These are phyloP conservation scores for Botryotinia convoluta DNA, from an alignment of 2,329 filamentous ascomycete species.

Conservation along the genomic window DNA sequence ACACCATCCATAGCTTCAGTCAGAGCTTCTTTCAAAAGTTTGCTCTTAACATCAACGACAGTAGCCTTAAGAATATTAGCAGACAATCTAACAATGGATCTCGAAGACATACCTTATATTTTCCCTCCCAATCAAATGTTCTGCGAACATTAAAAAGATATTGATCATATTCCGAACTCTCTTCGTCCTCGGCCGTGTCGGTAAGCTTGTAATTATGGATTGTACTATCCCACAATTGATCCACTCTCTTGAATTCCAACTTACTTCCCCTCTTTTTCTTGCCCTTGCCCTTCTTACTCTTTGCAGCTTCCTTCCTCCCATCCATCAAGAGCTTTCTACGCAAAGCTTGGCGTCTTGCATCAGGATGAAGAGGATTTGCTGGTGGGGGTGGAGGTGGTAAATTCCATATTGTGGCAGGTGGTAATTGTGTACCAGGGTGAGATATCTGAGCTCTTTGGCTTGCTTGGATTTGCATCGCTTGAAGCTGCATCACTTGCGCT, in stretches of 20 bases:
- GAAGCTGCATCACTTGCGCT: slow-evolving; percentile 33
- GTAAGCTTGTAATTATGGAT: slow-evolving; percentile 66
- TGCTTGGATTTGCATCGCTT: slow-evolving; percentile 30
- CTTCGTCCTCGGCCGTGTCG: slow-evolving; percentile 63
- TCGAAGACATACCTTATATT: slow-evolving; percentile 53
- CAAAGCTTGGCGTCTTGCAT: slow-evolving; percentile 28
- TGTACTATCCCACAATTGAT: slow-evolving; percentile 58
- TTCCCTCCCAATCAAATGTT: slow-evolving; percentile 81
- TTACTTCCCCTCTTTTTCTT: slow-evolving; percentile 48
- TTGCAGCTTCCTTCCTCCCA: slow-evolving; percentile 34
- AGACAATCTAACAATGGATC: neutral
- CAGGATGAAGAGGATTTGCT: slow-evolving; percentile 21
- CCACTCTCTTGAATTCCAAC: slow-evolving; percentile 67
- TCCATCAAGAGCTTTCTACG: slow-evolving; percentile 32
- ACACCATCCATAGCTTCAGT: slow-evolving; percentile 71
- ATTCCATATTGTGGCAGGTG: slow-evolving; percentile 7
- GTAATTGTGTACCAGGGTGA: slow-evolving; percentile 15
- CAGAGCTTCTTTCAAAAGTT: slow-evolving; percentile 68
- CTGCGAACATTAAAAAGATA: slow-evolving; percentile 82
- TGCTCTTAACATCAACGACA: slow-evolving; percentile 81
- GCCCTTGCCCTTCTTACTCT: slow-evolving; percentile 43
- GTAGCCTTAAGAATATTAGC: slow-evolving; percentile 46
- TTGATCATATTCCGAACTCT: slow-evolving; percentile 67
- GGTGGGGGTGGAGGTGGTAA: slow-evolving; percentile 20
- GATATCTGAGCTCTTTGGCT: slow-evolving; percentile 19